Evolutionary conservation across 306 rosid genomes (phyloP).

Genomic region (Medicago arabica): DNA sequence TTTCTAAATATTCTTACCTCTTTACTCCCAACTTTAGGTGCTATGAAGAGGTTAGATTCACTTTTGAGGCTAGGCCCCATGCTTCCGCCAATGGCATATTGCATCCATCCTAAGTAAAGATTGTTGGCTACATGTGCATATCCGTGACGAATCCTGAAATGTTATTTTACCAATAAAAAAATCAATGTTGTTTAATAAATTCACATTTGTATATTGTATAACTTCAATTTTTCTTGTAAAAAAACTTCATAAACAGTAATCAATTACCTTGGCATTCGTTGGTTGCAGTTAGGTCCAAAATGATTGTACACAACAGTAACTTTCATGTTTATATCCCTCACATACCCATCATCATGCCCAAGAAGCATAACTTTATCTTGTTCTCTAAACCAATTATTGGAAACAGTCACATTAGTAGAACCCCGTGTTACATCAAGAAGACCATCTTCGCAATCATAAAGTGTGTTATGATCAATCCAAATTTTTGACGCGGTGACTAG

Average conservation of each 20-base stretch:
- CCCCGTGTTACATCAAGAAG: constrained; percentile 48
- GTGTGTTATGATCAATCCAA: constrained; percentile 51
- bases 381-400: constrained; percentile 48
- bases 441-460: constrained; percentile 44
- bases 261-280: constrained; percentile 46
- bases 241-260: not conserved
- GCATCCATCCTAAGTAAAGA: constrained; percentile 48
- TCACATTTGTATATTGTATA: not conserved
- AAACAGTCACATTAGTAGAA: constrained; percentile 50
- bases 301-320: constrained; percentile 49
- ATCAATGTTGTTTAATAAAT: not conserved
- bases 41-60: constrained; percentile 56
- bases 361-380: constrained; percentile 56
- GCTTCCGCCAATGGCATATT: constrained; percentile 56
- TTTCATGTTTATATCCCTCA: constrained; percentile 44
- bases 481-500: constrained; percentile 43
- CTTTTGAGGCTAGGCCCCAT: constrained; percentile 55
- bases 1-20: constrained; percentile 39
- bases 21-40: constrained; percentile 44
- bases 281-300: constrained; percentile 50
- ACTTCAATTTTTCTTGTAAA: not conserved
- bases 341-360: constrained; percentile 49
- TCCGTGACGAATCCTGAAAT: constrained; percentile 44
- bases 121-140: constrained; percentile 56
- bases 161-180: not conserved